These are phyloP conservation scores for Kazachstania viticola DNA, from an alignment of 805 yeast species.

Conservation along the genomic window DNA sequence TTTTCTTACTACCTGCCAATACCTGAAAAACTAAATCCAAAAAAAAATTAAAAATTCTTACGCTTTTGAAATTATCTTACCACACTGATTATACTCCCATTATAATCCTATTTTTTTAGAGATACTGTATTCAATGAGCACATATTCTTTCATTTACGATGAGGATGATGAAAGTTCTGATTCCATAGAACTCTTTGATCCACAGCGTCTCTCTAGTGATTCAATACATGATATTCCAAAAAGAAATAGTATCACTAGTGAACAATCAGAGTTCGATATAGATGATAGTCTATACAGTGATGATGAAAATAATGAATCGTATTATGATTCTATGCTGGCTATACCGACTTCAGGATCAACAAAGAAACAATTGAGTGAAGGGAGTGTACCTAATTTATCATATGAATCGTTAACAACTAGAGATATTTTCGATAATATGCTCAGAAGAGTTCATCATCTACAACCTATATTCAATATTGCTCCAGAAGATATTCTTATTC, in stretches of 20 bases:
- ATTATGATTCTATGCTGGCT: slow-evolving; percentile 13
- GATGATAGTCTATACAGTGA: slow-evolving; percentile 16
- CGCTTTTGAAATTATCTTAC: no score
- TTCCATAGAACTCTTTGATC: no score
- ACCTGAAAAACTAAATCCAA: no score
- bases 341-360: slow-evolving; percentile 6
- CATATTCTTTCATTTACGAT: slow-evolving; percentile 1
- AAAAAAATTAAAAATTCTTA: no score
- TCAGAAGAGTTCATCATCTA: slow-evolving; percentile 17
- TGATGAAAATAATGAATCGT: slow-evolving; percentile 10
- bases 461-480: slow-evolving; percentile 22
- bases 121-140: background rate
- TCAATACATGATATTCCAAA: no score
- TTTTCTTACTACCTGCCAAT: no score
- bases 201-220: no score
- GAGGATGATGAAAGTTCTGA: slow-evolving; percentile 3
- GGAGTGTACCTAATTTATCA: slow-evolving; percentile 14
- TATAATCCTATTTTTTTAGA: background rate
- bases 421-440: slow-evolving; percentile 23
- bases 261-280: slow-evolving; percentile 16
- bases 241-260: slow-evolving; percentile 1
- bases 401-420: slow-evolving; percentile 26
- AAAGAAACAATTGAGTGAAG: slow-evolving; percentile 11
- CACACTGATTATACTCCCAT: no score
- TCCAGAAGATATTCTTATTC: slow-evolving; percentile 27